These are phyloP conservation scores for Helotiales sp. DNA, from an alignment of 2,329 filamentous ascomycete species.

Conservation along the genomic window DNA sequence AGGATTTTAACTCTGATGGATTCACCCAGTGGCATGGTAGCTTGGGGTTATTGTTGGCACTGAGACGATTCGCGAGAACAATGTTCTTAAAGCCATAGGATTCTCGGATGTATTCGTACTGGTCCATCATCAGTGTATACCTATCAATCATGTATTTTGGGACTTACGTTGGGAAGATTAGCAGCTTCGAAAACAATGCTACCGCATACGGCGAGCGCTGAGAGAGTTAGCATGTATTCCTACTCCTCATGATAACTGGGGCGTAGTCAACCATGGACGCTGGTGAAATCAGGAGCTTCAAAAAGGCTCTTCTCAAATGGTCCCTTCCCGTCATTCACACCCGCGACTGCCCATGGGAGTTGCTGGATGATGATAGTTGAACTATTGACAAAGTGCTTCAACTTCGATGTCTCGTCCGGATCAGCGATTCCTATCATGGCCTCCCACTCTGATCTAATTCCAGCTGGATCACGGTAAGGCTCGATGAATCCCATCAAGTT, in stretches of 20 bases:
- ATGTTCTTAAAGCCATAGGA: neutral
- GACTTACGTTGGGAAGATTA: conserved; percentile 45
- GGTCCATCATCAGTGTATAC: too few species aligned
- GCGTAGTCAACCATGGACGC: conserved; percentile 65
- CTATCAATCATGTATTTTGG: too few species aligned
- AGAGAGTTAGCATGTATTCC: too few species aligned
- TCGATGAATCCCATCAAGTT: conserved; percentile 63
- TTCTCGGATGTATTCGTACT: neutral
- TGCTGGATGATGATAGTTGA: neutral
- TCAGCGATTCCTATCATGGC: conserved; percentile 63
- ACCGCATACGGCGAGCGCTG: conserved; percentile 35
- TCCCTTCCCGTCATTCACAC: conserved; percentile 41
- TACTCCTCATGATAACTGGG: too few species aligned
- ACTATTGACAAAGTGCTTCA: neutral
- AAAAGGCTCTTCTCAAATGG: conserved; percentile 74
- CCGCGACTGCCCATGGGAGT: conserved; percentile 39
- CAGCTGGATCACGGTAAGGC: conserved; percentile 61
- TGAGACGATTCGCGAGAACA: neutral
- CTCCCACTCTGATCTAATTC: conserved; percentile 59
- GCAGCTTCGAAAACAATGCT: conserved; percentile 45
- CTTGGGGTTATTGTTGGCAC: too few species aligned
- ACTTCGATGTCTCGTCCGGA: conserved; percentile 50
- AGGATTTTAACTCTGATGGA: too few species aligned
- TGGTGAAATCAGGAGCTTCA: conserved; percentile 71
- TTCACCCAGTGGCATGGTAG: too few species aligned